Percentiles rank a stretch among this genome's conserved stretches.
Conservation (phyloP, 2,329 filamentous ascomycete genomes). For the Ambrosiella xylebori region DNA sequence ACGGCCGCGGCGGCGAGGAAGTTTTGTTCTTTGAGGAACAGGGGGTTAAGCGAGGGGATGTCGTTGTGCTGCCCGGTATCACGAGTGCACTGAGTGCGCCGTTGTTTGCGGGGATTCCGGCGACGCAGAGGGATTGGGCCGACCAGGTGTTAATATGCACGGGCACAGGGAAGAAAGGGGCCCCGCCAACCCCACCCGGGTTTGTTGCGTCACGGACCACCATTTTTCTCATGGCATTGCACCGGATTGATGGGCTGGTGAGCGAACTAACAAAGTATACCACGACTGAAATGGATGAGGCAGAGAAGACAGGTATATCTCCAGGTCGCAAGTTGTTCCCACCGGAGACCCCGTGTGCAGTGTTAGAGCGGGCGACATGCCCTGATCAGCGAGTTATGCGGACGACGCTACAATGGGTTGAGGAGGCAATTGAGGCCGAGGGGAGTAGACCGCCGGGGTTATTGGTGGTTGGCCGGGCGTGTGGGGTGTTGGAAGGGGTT, state of each 20-base stretch:
- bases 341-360: constrained; percentile 64
- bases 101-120: constrained; percentile 72
- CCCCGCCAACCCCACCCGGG: constrained; percentile 61
- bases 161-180: constrained; percentile 82
- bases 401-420: constrained; percentile 66
- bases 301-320: constrained; percentile 14
- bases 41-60: constrained; percentile 42
- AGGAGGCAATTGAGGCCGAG: constrained; percentile 68
- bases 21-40: constrained; percentile 62
- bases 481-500: constrained; percentile 50
- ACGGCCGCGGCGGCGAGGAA: constrained; percentile 88
- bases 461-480: constrained; percentile 69
- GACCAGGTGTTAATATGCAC: constrained; percentile 96
- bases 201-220: constrained; percentile 65
- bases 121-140: constrained; percentile 74
- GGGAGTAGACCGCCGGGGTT: constrained; percentile 80
- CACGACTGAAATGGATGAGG: constrained; percentile 18
- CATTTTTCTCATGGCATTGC: constrained; percentile 88
- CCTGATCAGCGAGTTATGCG: constrained; percentile 86
- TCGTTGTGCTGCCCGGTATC: constrained; percentile 69
- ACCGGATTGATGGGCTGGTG: constrained; percentile 61
- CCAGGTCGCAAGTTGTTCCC: constrained; percentile 43
- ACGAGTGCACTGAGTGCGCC: constrained; percentile 78
- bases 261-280: constrained; percentile 42
- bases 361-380: constrained; percentile 85